phyloP scores from a whole-genome alignment of 1,284 basidiomycete species.

The Cutaneotrichosporon cutaneum region DNA sequence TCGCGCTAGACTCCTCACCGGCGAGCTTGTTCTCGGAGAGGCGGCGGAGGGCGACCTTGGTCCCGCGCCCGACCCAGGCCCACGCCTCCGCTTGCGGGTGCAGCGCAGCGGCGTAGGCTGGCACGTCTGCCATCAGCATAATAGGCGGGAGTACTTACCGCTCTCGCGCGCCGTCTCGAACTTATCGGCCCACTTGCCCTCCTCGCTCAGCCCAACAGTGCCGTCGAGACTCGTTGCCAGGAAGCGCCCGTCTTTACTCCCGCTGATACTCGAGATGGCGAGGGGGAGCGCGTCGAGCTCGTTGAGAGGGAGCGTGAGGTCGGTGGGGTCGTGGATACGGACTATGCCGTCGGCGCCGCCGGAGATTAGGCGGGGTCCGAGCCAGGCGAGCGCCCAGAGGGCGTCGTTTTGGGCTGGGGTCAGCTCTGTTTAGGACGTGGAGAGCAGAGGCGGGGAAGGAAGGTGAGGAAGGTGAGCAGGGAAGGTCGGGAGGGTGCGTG shows the following conservation, averaged over 20 bases:
- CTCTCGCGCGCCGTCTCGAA: slow-evolving; percentile 74
- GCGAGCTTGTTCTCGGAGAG: slow-evolving; percentile 54
- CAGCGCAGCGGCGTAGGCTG: slow-evolving; percentile 77
- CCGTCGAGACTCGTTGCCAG: slow-evolving; percentile 79
- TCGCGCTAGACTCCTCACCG: slow-evolving; percentile 52
- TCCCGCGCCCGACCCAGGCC: slow-evolving; percentile 73
- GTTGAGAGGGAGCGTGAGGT: slow-evolving; percentile 60
- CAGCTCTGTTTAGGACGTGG: neutral
- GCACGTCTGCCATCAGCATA: too few species aligned
- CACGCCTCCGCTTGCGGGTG: slow-evolving; percentile 70
- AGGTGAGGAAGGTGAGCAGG: neutral
- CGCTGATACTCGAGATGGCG: slow-evolving; percentile 69
- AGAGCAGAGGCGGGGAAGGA: neutral
- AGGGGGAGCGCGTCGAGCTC: slow-evolving; percentile 69
- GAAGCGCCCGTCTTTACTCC: slow-evolving; percentile 62
- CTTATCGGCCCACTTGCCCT: slow-evolving; percentile 61
- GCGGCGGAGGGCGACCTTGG: slow-evolving; percentile 59
- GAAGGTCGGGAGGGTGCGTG: neutral
- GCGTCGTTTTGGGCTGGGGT: slow-evolving; percentile 39
- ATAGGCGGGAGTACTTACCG: too few species aligned
- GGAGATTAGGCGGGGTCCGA: slow-evolving; percentile 32
- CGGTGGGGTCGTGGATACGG: slow-evolving; percentile 55
- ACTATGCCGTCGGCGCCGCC: slow-evolving; percentile 47
- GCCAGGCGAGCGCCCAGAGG: slow-evolving; percentile 45
- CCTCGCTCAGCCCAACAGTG: slow-evolving; percentile 64